These are phyloP conservation scores for Typha latifolia DNA, from an alignment of 176 grass and related monocot species.

Conservation along the genomic window DNA sequence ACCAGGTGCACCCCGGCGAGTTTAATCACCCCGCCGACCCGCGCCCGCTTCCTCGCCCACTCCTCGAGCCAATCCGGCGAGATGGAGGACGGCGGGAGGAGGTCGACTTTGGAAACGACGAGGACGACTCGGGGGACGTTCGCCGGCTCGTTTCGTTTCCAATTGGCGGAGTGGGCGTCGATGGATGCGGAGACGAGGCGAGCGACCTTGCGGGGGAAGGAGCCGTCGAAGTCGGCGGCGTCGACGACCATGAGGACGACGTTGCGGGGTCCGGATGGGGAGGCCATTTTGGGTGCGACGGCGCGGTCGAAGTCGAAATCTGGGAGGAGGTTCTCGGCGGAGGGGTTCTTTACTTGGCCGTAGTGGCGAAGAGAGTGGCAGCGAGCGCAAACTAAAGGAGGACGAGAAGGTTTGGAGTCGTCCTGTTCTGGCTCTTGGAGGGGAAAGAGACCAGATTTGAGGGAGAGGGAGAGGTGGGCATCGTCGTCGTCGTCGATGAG, in stretches of 20 bases:
- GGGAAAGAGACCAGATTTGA: conserved; percentile 29
- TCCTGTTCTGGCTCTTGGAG: neutral
- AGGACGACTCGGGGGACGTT: conserved; percentile 60
- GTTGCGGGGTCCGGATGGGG: conserved; percentile 56
- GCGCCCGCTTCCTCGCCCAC: conserved; percentile 48
- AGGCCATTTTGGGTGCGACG: conserved; percentile 56
- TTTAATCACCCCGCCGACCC: conserved; percentile 34
- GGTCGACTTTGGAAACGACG: conserved; percentile 66
- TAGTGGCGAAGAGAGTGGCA: conserved; percentile 84
- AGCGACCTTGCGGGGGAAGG: conserved; percentile 62
- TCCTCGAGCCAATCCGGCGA: conserved; percentile 45
- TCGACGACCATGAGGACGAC: conserved; percentile 72
- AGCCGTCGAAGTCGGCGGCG: conserved; percentile 70
- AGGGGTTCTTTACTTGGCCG: conserved; percentile 52
- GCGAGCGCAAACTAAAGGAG: conserved; percentile 46
- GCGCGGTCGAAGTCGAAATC: conserved; percentile 67
- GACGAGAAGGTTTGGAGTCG: neutral
- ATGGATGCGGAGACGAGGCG: conserved; percentile 40
- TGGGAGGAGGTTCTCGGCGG: conserved; percentile 54
- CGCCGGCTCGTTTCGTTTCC: conserved; percentile 33
- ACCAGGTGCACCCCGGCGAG: conserved; percentile 55
- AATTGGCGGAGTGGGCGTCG: conserved; percentile 30
- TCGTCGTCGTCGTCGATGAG: conserved; percentile 30
- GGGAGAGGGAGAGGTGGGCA: conserved; percentile 27
- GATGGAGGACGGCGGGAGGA: conserved; percentile 52